Base-by-base conservation (phyloP, 2,329 filamentous ascomycete species). In the Cladosporium sp. region DNA sequence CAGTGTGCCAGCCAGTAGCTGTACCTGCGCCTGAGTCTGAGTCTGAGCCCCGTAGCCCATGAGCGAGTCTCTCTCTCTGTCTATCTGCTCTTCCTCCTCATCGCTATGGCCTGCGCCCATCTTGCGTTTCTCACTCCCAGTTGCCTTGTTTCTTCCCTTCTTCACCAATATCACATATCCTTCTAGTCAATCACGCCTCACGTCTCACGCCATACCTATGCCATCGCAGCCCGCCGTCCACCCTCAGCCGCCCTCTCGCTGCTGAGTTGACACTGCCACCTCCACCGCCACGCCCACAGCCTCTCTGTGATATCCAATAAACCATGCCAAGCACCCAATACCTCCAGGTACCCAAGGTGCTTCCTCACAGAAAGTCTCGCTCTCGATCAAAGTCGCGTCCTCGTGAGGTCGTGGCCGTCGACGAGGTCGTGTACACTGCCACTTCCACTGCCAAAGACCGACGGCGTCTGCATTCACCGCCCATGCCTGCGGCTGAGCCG, bases 281-380 rank as follows among this genome's bases (percentile, higher is more conserved):
- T 6, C 25, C 36, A 15, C 30, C 12, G 30, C 22, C 22, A 27
- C 32, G 7, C n/a, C 32, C 12, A 16, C 32, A n/a, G 32, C 32
- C 32, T 7, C 32, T 16, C 12, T n/a, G 12, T 16, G 12, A 35
- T 16, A 35, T 9, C 8, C 30, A 12, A 6, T 39, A 27, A 27
- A 18, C 45, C 36, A 61, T 62, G 60, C 53, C 59, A 36, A 57
- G 50, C 45, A 57, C 62, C 16, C 61, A 64, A 52, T 67, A 62
- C 50, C 61, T 68, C n/a, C 64, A 67, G 55, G 66, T 68, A 32
- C 66, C 66, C 39, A 67, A 66, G 53, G 53, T 58, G 27, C 54
- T 65, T 9, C 62, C 62, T 20, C 60, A 60, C 41, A 59, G 64
- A 30, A 63, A 62, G 43, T 57, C 60, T 13, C 61, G 64, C 27